Conservation (phyloP, 2,329 filamentous ascomycete species). For the Calonectria pteridis region DNA sequence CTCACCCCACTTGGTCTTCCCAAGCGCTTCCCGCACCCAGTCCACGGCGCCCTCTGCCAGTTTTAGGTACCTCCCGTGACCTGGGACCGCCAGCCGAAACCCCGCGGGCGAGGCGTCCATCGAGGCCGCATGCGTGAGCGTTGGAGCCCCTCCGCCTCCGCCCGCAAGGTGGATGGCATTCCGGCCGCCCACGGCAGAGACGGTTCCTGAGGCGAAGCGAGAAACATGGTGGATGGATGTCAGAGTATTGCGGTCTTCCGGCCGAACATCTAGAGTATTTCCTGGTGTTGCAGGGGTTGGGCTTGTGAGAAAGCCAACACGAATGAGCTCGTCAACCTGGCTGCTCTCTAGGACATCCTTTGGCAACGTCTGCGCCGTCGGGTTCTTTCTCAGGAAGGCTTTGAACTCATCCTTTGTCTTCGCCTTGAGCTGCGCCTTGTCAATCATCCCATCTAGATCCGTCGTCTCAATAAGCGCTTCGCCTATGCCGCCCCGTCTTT, state of each 20-base stretch:
- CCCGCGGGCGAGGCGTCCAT: constrained; percentile 27
- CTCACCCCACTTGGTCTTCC: constrained; percentile 71
- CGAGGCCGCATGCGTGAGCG: constrained; percentile 42
- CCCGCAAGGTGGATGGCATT: constrained; percentile 74
- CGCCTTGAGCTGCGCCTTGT: constrained; percentile 52
- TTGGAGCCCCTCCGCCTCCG: constrained; percentile 60
- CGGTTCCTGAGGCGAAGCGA: constrained; percentile 74
- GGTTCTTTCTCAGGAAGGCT: constrained; percentile 63
- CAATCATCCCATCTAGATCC: constrained; percentile 66
- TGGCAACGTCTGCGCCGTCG: constrained; percentile 53
- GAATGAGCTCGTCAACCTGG: constrained; percentile 70
- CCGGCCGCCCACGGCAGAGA: constrained; percentile 77
- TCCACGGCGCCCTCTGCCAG: constrained; percentile 71
- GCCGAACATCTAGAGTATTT: constrained; percentile 59
- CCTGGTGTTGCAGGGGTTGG: constrained; percentile 47
- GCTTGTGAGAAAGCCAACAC: constrained; percentile 75
- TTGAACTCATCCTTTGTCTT: constrained; percentile 65
- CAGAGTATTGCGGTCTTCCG: constrained; percentile 67
- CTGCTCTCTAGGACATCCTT: constrained; percentile 52
- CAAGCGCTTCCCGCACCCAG: constrained; percentile 71
- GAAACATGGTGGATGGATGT: constrained; percentile 73
- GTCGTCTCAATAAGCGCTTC: constrained; percentile 73
- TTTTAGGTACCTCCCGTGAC: constrained; percentile 76
- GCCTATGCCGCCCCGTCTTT: constrained; percentile 69
- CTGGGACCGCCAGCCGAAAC: constrained; percentile 73